phyloP scores from a whole-genome alignment of 306 rosid genomes.

The Arachis stenosperma region DNA sequence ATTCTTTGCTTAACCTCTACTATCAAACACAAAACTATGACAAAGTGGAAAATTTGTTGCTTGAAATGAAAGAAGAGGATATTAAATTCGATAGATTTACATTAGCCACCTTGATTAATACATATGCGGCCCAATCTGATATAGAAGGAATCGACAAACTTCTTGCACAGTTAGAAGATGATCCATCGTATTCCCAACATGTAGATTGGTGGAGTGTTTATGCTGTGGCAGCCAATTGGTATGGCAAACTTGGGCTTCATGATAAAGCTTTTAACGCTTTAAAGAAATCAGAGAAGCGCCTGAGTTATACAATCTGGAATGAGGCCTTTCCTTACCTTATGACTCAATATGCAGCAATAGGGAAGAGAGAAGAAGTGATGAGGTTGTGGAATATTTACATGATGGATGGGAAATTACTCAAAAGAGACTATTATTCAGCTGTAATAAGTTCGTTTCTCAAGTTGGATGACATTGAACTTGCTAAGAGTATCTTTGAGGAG shows the following conservation, averaged over 20 bases:
- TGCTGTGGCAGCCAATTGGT: not conserved
- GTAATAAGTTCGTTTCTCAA: not conserved
- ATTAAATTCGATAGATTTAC: not conserved
- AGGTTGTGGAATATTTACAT: not conserved
- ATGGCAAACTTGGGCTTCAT: not conserved
- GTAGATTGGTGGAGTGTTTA: not conserved
- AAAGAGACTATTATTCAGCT: not conserved
- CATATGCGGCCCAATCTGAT: not conserved
- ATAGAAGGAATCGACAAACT: not conserved
- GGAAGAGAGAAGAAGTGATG: constrained; percentile 7
- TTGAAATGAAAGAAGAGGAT: not conserved
- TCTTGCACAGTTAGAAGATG: not conserved
- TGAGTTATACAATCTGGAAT: not conserved
- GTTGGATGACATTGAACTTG: not conserved
- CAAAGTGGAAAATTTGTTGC: not conserved
- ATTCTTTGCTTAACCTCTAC: not conserved
- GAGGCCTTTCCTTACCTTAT: not conserved
- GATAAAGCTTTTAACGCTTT: not conserved
- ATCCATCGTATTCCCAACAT: not conserved
- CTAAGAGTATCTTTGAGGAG: not conserved
- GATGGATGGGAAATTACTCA: constrained; percentile 1
- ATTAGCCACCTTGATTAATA: not conserved
- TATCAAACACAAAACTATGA: not conserved
- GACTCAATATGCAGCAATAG: not conserved
- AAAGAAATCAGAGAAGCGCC: not conserved